These are phyloP conservation scores for Fomitopsis pinicola DNA, from an alignment of 1,284 basidiomycete species.

Conservation along the genomic window DNA sequence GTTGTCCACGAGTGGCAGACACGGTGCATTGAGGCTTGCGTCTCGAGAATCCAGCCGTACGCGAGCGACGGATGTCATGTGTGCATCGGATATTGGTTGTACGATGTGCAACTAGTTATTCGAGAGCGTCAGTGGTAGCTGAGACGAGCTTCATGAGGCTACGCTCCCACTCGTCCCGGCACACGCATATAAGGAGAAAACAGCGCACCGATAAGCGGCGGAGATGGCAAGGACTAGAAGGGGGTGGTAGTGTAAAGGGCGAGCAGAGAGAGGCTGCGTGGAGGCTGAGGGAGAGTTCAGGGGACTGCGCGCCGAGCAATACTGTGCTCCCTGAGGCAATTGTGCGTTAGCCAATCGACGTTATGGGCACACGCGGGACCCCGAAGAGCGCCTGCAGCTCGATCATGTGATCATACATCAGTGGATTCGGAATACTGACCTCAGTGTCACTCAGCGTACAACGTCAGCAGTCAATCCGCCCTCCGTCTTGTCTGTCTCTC, in stretches of 20 bases:
- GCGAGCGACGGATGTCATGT: no score
- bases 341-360: conserved; percentile 30
- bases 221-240: background rate
- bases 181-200: conserved; percentile 4
- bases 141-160: conserved; percentile 41
- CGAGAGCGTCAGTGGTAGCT: background rate
- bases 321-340: conserved; percentile 29
- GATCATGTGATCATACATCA: background rate
- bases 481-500: background rate
- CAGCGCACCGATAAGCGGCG: background rate
- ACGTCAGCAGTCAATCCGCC: background rate
- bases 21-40: no score
- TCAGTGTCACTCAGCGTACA: no score
- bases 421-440: no score
- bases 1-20: no score
- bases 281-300: conserved; percentile 3
- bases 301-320: conserved; percentile 2
- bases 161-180: conserved; percentile 39
- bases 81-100: no score
- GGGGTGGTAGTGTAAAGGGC: conserved; percentile 1
- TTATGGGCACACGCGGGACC: conserved; percentile 9
- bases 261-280: background rate
- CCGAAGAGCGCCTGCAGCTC: background rate
- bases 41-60: no score
- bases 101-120: background rate